Percentiles rank a stretch among this genome's conserved stretches.
These are phyloP conservation scores for Dryas octopetala DNA, from an alignment of 306 rosid species.

Conservation along the genomic window DNA sequence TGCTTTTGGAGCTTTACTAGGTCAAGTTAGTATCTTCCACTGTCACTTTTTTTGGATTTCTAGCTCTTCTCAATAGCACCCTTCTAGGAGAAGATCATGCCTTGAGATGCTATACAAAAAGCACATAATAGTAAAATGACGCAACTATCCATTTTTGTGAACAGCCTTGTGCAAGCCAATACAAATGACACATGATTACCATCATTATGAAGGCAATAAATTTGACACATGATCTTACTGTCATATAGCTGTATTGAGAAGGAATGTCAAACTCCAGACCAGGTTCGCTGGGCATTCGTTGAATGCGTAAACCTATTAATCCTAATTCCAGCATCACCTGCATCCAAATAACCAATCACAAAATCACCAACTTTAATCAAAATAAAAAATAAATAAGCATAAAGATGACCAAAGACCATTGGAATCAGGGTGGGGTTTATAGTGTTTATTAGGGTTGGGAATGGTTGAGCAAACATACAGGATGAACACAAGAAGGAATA, in stretches of 20 bases:
- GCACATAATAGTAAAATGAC: not conserved
- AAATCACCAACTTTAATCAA: not conserved
- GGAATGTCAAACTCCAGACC: conserved; percentile 88
- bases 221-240: conserved; percentile 46
- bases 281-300: conserved; percentile 93
- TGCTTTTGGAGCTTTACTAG: not conserved
- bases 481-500: conserved; percentile 96
- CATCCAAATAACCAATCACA: conserved; percentile 24
- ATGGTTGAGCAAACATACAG: conserved; percentile 52
- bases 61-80: not conserved
- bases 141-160: not conserved
- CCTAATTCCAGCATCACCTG: conserved; percentile 98
- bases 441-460: conserved; percentile 1
- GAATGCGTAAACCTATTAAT: conserved; percentile 89
- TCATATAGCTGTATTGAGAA: conserved; percentile 89
- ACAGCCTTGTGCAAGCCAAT: not conserved
- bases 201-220: not conserved
- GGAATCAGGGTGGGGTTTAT: not conserved
- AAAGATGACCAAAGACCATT: not conserved
- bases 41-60: too few species aligned
- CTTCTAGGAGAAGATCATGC: not conserved
- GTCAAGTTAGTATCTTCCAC: not conserved
- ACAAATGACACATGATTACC: not conserved
- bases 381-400: not conserved
- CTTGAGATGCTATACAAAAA: not conserved